Percentiles rank a stretch among this genome's conserved stretches.
Evolutionary conservation across 2,329 filamentous ascomycete species (phyloP).

Genomic region (Neurospora sp.): DNA sequence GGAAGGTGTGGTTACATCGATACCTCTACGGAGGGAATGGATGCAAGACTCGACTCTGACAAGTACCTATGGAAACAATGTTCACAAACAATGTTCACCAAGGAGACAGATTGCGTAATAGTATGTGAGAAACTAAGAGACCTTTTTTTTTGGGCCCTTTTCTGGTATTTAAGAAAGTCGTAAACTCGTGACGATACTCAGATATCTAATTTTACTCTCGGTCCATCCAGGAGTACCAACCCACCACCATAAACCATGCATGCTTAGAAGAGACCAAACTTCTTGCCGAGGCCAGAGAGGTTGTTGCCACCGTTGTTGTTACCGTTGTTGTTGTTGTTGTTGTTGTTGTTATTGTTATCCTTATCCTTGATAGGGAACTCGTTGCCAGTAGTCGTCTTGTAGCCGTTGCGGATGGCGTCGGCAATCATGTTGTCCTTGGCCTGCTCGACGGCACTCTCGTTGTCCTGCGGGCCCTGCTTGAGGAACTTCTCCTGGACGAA

Average conservation of each 20-base stretch:
- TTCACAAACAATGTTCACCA: background rate
- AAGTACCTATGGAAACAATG: background rate
- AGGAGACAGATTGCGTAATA: too few species aligned
- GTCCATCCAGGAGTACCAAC: background rate
- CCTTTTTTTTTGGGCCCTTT: background rate
- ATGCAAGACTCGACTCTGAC: background rate
- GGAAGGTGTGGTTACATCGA: too few species aligned
- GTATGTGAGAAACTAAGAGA: background rate
- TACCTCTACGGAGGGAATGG: background rate
- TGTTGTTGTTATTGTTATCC: constrained; percentile 24
- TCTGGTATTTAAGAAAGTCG: background rate
- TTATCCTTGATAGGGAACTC: constrained; percentile 66
- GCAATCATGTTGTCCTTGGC: constrained; percentile 74
- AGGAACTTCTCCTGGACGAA: constrained; percentile 68
- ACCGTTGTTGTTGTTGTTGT: background rate
- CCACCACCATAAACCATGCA: background rate
- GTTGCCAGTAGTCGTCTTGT: constrained; percentile 58
- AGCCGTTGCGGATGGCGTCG: constrained; percentile 60
- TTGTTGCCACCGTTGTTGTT: background rate
- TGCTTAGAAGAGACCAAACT: background rate
- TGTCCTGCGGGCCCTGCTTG: constrained; percentile 59
- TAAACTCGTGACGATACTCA: background rate
- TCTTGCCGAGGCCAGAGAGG: background rate
- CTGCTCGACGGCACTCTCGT: constrained; percentile 67
- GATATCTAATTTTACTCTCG: background rate